Evolutionary conservation across 352 stramenopile genomes (phyloP).

Genomic region (Pythium rishiriense): DNA sequence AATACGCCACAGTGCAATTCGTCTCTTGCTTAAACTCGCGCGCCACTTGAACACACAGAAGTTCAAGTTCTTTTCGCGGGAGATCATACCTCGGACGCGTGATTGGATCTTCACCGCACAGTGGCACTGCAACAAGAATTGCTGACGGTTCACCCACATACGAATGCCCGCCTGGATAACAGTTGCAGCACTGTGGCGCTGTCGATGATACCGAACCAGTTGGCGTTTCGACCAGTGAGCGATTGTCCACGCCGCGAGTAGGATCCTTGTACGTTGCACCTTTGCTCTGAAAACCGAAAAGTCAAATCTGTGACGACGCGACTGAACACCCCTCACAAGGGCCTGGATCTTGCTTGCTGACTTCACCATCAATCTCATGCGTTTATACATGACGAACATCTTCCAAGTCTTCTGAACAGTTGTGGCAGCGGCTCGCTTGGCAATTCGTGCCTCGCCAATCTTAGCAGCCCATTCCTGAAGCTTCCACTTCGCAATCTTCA

Average conservation of each 20-base stretch:
- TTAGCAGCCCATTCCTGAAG: slow-evolving; percentile 13
- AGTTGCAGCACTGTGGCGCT: background rate
- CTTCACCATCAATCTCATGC: background rate
- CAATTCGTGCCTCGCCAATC: slow-evolving; percentile 11
- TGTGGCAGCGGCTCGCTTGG: slow-evolving; percentile 28
- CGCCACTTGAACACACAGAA: slow-evolving; percentile 23
- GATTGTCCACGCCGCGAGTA: slow-evolving; percentile 21
- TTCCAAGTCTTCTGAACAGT: slow-evolving; percentile 45
- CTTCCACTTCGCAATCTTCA: slow-evolving; percentile 27
- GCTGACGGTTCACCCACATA: background rate
- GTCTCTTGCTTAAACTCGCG: slow-evolving; percentile 6
- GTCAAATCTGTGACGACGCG: slow-evolving; percentile 5
- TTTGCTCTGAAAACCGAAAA: slow-evolving; percentile 8
- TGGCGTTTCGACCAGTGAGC: slow-evolving; percentile 10
- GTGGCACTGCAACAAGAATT: background rate
- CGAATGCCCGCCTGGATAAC: slow-evolving; percentile 7
- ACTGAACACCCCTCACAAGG: slow-evolving; percentile 20
- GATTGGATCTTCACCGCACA: slow-evolving; percentile 19
- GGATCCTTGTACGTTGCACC: slow-evolving; percentile 5
- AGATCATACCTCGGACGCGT: slow-evolving; percentile 12
- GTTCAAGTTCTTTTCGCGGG: slow-evolving; percentile 14
- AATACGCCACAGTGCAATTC: slow-evolving; percentile 20
- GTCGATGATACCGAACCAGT: slow-evolving; percentile 1
- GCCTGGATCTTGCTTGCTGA: slow-evolving; percentile 22
- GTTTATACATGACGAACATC: slow-evolving; percentile 5